A percentile compares a stretch with the other conserved stretches of the same genome.
Conservation (phyloP, 2,329 filamentous ascomycete genomes). For the Aspergillus hiratsukae region DNA sequence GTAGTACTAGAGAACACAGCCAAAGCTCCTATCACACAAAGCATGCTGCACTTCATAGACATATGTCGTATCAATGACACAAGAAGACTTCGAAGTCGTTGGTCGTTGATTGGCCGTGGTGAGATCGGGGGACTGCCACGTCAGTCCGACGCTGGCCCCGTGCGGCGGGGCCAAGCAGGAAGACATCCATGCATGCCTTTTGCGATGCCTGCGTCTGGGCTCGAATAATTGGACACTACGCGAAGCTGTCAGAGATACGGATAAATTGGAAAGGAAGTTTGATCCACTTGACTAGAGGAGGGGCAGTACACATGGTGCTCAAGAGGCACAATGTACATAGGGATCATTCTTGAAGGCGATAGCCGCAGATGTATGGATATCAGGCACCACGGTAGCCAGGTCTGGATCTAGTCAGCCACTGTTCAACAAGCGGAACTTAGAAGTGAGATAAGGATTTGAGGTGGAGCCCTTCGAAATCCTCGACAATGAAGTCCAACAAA, state of each 20-base stretch:
- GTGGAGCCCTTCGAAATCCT: neutral
- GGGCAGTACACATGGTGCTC: slow-evolving; percentile 3
- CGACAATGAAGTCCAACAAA: neutral
- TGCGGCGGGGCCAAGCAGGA: neutral
- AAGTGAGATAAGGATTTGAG: neutral
- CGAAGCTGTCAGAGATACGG: slow-evolving; percentile 2
- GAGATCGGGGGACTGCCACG: slow-evolving; percentile 27
- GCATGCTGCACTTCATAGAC: slow-evolving; percentile 1
- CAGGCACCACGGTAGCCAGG: neutral
- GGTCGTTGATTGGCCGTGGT: slow-evolving; percentile 7
- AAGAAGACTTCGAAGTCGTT: slow-evolving; percentile 6
- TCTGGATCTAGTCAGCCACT: neutral
- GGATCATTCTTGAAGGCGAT: slow-evolving; percentile 1
- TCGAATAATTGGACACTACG: slow-evolving; percentile 11
- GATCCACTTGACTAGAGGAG: neutral
- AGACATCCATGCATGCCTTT: neutral
- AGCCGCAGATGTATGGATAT: neutral
- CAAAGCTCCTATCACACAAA: neutral
- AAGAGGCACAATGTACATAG: slow-evolving; percentile 1
- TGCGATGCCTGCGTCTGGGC: slow-evolving; percentile 3
- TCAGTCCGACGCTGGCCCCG: slow-evolving; percentile 22
- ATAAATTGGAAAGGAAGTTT: neutral
- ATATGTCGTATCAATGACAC: slow-evolving; percentile 8
- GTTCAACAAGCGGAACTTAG: neutral
- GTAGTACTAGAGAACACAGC: neutral